Percentiles rank a stretch among this genome's conserved stretches.
Evolutionary conservation across 2,329 filamentous ascomycete species (phyloP).

Genomic region (Xylaria sp.): DNA sequence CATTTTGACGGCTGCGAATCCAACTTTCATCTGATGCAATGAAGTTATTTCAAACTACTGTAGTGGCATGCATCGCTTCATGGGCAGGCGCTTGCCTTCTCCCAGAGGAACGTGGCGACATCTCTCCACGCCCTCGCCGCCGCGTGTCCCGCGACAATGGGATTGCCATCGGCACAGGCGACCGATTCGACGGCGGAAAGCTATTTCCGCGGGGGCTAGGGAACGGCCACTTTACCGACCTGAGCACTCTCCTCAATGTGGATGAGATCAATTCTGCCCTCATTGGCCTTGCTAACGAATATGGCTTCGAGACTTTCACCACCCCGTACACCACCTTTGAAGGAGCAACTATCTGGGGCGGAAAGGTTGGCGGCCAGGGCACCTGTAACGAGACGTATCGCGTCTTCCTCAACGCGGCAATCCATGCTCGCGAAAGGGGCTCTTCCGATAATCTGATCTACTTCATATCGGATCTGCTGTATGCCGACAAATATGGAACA

Average conservation of each 20-base stretch:
- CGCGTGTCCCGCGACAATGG: slow-evolving; percentile 18
- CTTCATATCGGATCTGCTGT: slow-evolving; percentile 60
- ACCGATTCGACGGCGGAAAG: slow-evolving; percentile 45
- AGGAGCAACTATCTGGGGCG: slow-evolving; percentile 42
- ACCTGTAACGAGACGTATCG: slow-evolving; percentile 47
- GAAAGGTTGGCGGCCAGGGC: slow-evolving; percentile 47
- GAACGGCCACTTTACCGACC: slow-evolving; percentile 37
- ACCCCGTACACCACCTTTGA: slow-evolving; percentile 48
- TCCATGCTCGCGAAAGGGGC: slow-evolving; percentile 62
- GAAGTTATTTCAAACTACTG: slow-evolving; percentile 10
- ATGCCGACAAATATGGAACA: slow-evolving; percentile 50
- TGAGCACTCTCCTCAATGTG: slow-evolving; percentile 46
- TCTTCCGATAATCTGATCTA: slow-evolving; percentile 59
- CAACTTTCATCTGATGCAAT: slow-evolving; percentile 2
- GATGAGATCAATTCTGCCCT: slow-evolving; percentile 46
- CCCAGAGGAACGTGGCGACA: slow-evolving; percentile 24
- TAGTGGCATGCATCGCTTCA: slow-evolving; percentile 13
- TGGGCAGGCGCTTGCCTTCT: slow-evolving; percentile 24
- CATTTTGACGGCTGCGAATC: neutral
- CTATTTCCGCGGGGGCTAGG: slow-evolving; percentile 47
- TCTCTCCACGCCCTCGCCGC: slow-evolving; percentile 3
- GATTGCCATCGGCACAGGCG: slow-evolving; percentile 32
- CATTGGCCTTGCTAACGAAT: slow-evolving; percentile 43
- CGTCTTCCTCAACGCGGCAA: slow-evolving; percentile 55
- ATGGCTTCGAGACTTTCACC: slow-evolving; percentile 43